Conservation (phyloP, 2,329 filamentous ascomycete species). For the Talaromyces pinophilus region DNA sequence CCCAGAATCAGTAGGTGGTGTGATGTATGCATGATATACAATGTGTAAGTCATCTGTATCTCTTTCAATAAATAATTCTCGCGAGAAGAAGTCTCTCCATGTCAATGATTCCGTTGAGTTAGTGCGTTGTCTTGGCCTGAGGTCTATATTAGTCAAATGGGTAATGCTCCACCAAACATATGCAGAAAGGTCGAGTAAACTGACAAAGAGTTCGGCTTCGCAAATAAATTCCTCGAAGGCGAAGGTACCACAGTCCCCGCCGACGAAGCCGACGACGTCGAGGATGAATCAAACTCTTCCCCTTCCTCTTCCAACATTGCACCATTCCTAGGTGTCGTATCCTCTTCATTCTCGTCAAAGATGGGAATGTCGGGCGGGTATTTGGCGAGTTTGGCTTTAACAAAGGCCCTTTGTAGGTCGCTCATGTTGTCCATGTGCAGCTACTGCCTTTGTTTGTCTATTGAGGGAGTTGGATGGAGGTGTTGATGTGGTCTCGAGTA, state of each 20-base stretch:
- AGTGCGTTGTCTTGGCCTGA: constrained; percentile 37
- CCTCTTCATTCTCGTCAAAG: constrained; percentile 44
- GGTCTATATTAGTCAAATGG: background rate
- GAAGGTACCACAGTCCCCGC: constrained; percentile 88
- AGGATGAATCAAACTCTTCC: constrained; percentile 63
- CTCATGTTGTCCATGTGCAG: constrained; percentile 60
- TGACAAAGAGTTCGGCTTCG: constrained; percentile 65
- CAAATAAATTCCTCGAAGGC: constrained; percentile 70
- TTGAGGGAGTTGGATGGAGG: background rate
- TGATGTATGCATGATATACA: constrained; percentile 83
- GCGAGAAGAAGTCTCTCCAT: constrained; percentile 90
- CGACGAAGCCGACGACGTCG: constrained; percentile 82
- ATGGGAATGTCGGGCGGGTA: constrained; percentile 58
- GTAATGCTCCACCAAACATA: background rate
- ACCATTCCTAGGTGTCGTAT: constrained; percentile 39
- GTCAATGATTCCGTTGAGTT: constrained; percentile 65
- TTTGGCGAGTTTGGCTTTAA: constrained; percentile 69
- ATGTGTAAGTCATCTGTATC: constrained; percentile 49
- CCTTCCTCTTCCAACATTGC: constrained; percentile 18
- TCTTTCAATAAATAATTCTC: constrained; percentile 71
- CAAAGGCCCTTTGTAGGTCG: constrained; percentile 76
- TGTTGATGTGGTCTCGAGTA: background rate
- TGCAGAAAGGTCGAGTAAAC: constrained; percentile 28
- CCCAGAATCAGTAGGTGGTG: constrained; percentile 69
- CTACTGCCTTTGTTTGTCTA: background rate